Conservation (phyloP, 192 early-diverging fungal species). For the Entophlyctis helioformis region DNA sequence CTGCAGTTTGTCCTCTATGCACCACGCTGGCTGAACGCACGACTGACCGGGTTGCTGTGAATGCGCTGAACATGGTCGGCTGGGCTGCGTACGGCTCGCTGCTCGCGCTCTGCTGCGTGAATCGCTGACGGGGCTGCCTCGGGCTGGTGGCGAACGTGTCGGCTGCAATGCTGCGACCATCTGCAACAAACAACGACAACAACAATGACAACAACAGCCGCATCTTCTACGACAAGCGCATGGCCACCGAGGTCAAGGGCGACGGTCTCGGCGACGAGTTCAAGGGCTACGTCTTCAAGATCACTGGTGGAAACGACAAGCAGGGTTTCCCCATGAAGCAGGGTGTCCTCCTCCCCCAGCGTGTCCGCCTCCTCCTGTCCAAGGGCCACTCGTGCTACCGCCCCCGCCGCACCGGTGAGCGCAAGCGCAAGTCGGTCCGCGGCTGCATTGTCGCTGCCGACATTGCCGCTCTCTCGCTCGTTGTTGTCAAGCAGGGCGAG, state of each 20-base stretch:
- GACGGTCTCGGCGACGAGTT: constrained; percentile 97
- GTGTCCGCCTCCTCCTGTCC: constrained; percentile 52
- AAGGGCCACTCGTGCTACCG: constrained; percentile 99
- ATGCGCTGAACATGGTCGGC: no score
- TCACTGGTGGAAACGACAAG: constrained; percentile 99
- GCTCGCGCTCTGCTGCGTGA: no score
- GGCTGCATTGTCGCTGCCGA: constrained; percentile 96
- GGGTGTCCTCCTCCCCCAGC: constrained; percentile 63
- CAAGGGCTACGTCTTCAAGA: constrained; percentile 99
- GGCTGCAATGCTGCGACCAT: no score
- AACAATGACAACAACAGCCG: no score
- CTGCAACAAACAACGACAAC: no score
- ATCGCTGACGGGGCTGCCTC: no score
- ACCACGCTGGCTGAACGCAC: no score
- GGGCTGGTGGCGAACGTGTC: no score
- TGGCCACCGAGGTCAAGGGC: constrained; percentile 88
- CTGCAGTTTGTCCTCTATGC: no score
- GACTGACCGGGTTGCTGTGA: no score
- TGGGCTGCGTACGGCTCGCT: no score
- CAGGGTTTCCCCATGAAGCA: constrained; percentile 98
- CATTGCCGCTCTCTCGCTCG: constrained; percentile 87
- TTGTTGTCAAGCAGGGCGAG: constrained; percentile 96
- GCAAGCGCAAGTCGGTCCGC: constrained; percentile 98
- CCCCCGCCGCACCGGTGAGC: constrained; percentile 92
- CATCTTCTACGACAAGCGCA: constrained; percentile 97